Evolutionary conservation across 106 monocot genomes (phyloP).

Genomic region (Dioscorea zingiberensis): DNA sequence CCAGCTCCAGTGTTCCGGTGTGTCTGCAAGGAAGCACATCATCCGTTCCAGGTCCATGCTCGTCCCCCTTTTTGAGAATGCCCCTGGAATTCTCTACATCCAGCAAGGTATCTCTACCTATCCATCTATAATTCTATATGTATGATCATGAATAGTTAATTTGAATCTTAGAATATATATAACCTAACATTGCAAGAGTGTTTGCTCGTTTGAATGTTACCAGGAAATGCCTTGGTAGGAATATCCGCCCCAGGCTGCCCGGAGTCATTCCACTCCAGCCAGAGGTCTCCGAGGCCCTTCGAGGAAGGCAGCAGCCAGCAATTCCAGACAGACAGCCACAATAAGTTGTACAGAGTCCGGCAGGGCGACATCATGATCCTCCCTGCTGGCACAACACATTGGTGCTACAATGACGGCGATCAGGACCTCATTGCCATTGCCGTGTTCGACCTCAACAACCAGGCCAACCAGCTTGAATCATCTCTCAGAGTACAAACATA

Average conservation of each 20-base stretch:
- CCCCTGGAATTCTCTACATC: conserved; percentile 11
- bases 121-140: neutral
- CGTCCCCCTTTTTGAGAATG: conserved; percentile 5
- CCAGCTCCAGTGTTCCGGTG: conserved; percentile 12
- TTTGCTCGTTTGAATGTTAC: neutral
- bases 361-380: conserved; percentile 23
- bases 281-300: neutral
- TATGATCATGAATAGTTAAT: too few relatives aligned
- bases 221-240: conserved; percentile 18
- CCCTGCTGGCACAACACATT: conserved; percentile 18
- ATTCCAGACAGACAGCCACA: conserved; percentile 15
- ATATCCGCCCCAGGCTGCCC: conserved; percentile 27
- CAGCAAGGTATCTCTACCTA: neutral
- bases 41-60: conserved; percentile 8
- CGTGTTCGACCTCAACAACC: conserved; percentile 18
- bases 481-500: conserved; percentile 1
- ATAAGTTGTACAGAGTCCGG: conserved; percentile 15
- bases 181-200: neutral
- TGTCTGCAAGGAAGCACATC: neutral
- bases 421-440: conserved; percentile 5
- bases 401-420: conserved; percentile 32
- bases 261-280: conserved; percentile 19
- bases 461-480: conserved; percentile 27
- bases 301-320: neutral
- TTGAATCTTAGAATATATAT: neutral